These are phyloP conservation scores for Gracilaria domingensis DNA, from an alignment of 23 red algal species.

Conservation along the genomic window DNA sequence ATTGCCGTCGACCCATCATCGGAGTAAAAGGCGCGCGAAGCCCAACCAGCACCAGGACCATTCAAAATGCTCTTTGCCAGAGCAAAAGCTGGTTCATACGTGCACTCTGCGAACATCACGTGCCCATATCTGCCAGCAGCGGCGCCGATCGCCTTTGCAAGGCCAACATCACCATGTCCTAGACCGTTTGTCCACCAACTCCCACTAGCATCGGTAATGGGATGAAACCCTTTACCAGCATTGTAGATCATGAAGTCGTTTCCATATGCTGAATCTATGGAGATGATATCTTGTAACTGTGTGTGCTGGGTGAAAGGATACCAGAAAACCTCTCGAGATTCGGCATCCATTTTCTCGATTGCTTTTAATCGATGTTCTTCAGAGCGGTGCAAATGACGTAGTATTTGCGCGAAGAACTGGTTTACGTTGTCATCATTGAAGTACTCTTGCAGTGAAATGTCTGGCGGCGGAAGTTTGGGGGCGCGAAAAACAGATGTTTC, in stretches of 20 bases:
- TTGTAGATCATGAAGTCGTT: constrained; percentile 68
- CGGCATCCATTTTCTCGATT: constrained; percentile 60
- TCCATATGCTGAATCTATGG: constrained; percentile 89
- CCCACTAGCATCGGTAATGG: constrained; percentile 81
- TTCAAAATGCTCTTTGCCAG: constrained; percentile 75
- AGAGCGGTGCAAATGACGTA: constrained; percentile 19
- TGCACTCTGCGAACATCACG: constrained; percentile 90
- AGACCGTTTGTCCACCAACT: constrained; percentile 97
- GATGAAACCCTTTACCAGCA: constrained; percentile 14
- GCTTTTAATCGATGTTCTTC: constrained; percentile 18
- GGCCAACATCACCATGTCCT: constrained; percentile 77
- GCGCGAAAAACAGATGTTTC: constrained; percentile 67
- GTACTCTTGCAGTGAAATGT: constrained; percentile 51
- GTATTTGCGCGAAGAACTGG: constrained; percentile 43
- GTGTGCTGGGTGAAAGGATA: constrained; percentile 98
- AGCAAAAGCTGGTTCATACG: constrained; percentile 76
- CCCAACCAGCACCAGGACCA: constrained; percentile 85
- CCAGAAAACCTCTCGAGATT: constrained; percentile 82
- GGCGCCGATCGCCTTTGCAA: constrained; percentile 60
- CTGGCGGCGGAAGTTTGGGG: constrained; percentile 52
- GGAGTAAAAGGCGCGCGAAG: constrained; percentile 90
- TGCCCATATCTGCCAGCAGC: constrained; percentile 94
- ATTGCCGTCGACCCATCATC: constrained; percentile 96
- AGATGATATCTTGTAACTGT: constrained; percentile 38
- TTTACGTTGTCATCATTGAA: constrained; percentile 49